Percentiles rank a stretch among this genome's conserved stretches.
phyloP scores from a whole-genome alignment of 495 filamentous ascomycete genomes.

The Penicillium ucsense region DNA sequence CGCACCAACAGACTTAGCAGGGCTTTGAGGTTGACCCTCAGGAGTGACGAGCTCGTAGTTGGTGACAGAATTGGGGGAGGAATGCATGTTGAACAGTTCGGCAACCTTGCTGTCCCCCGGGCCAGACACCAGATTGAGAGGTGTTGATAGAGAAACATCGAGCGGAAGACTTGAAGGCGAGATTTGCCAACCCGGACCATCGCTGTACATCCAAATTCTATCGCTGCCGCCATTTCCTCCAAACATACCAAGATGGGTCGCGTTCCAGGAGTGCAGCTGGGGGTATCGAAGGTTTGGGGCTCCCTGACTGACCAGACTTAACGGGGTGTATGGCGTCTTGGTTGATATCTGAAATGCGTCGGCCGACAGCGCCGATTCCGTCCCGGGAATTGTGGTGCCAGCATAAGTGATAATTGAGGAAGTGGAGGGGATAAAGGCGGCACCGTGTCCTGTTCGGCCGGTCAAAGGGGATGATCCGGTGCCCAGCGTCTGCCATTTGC shows the following conservation, averaged over 20 bases:
- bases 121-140: slow-evolving; percentile 54
- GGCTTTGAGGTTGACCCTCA: slow-evolving; percentile 25
- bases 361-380: slow-evolving; percentile 44
- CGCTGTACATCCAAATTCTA: slow-evolving; percentile 53
- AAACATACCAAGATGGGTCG: slow-evolving; percentile 60
- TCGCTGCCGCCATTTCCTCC: slow-evolving; percentile 61
- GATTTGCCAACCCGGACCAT: slow-evolving; percentile 50
- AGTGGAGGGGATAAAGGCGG: slow-evolving; percentile 60
- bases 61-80: slow-evolving; percentile 67
- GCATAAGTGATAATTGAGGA: slow-evolving; percentile 66
- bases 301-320: slow-evolving; percentile 36
- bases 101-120: slow-evolving; percentile 78
- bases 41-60: slow-evolving; percentile 50
- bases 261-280: slow-evolving; percentile 67
- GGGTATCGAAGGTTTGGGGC: slow-evolving; percentile 59
- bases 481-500: slow-evolving; percentile 63
- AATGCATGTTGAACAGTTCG: slow-evolving; percentile 66
- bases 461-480: slow-evolving; percentile 46
- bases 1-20: slow-evolving; percentile 23
- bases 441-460: slow-evolving; percentile 64
- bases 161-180: slow-evolving; percentile 51
- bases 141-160: slow-evolving; percentile 47
- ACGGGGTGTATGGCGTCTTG: slow-evolving; percentile 45
- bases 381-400: slow-evolving; percentile 44
- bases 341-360: slow-evolving; percentile 70